Evolutionary conservation across 257 asterid genomes (phyloP).

Genomic region (Eustoma russellianum): DNA sequence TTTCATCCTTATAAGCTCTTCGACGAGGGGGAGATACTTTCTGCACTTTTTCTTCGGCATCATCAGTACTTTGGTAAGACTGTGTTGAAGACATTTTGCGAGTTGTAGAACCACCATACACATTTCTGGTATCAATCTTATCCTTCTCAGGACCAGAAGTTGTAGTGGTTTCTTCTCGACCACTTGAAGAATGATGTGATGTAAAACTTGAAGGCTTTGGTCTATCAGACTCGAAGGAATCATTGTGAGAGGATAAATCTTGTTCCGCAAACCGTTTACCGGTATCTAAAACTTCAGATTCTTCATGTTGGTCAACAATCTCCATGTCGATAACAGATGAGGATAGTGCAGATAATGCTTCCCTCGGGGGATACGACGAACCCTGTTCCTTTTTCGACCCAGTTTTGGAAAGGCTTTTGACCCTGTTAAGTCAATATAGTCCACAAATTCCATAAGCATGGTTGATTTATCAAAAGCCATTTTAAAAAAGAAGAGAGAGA

Average conservation of each 20-base stretch:
- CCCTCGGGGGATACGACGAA: conserved; percentile 47
- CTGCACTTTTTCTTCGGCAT: conserved; percentile 51
- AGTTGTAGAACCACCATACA: conserved; percentile 34
- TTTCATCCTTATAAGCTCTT: conserved; percentile 58
- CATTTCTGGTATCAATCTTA: conserved; percentile 32
- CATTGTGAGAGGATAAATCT: conserved; percentile 42
- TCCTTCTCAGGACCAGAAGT: conserved; percentile 40
- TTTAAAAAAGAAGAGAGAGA: no score
- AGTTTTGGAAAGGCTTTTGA: conserved; percentile 83
- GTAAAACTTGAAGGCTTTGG: conserved; percentile 33
- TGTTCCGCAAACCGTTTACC: conserved; percentile 44
- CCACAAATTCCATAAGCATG: conserved; percentile 11
- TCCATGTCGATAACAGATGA: conserved; percentile 43
- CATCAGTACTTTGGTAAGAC: conserved; percentile 39
- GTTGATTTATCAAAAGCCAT: background rate
- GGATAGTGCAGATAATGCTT: conserved; percentile 45
- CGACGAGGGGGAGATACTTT: conserved; percentile 70
- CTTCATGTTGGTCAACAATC: conserved; percentile 52
- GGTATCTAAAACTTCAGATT: conserved; percentile 42
- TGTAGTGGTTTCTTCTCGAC: conserved; percentile 42
- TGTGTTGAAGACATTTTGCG: conserved; percentile 42
- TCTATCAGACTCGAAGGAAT: conserved; percentile 38
- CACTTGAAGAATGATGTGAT: conserved; percentile 33
- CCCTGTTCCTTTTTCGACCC: conserved; percentile 70
- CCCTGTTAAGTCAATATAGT: conserved; percentile 39